phyloP scores from a whole-genome alignment of 495 filamentous ascomycete genomes.

The Barbatosphaeria neglecta region DNA sequence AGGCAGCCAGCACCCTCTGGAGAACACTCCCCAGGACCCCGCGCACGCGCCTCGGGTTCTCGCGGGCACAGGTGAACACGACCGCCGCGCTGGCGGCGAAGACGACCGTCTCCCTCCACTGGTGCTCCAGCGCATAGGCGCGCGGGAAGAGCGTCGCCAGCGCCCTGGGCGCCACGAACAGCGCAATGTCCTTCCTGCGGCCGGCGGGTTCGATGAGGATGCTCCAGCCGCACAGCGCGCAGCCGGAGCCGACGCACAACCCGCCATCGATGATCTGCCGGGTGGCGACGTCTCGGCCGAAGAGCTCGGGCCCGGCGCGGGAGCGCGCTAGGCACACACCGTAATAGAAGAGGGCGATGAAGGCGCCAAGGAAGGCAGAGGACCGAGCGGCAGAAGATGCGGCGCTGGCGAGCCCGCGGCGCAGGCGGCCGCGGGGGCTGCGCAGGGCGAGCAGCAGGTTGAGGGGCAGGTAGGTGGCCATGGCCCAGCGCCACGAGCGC shows the following conservation, averaged over 20 bases:
- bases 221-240: conserved; percentile 76
- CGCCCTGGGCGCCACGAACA: conserved; percentile 81
- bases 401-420: conserved; percentile 30
- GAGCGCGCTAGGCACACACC: conserved; percentile 75
- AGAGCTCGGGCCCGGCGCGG: conserved; percentile 60
- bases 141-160: conserved; percentile 67
- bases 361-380: conserved; percentile 72
- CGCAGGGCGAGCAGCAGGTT: conserved; percentile 56
- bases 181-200: conserved; percentile 63
- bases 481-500: conserved; percentile 61
- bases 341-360: conserved; percentile 80
- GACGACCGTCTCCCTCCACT: conserved; percentile 62
- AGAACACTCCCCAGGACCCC: conserved; percentile 64
- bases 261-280: conserved; percentile 44
- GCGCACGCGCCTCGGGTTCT: conserved; percentile 53
- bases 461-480: conserved; percentile 71
- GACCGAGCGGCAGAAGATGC: conserved; percentile 54
- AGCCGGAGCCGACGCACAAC: conserved; percentile 63
- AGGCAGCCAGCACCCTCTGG: conserved; percentile 36
- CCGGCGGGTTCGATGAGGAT: conserved; percentile 59
- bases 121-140: conserved; percentile 53
- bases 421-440: conserved; percentile 28
- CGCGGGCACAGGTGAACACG: conserved; percentile 58
- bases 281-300: conserved; percentile 34
- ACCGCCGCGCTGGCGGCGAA: conserved; percentile 68